Evolutionary conservation across 345 rosid genomes (phyloP).

Genomic region (Acer campestre): DNA sequence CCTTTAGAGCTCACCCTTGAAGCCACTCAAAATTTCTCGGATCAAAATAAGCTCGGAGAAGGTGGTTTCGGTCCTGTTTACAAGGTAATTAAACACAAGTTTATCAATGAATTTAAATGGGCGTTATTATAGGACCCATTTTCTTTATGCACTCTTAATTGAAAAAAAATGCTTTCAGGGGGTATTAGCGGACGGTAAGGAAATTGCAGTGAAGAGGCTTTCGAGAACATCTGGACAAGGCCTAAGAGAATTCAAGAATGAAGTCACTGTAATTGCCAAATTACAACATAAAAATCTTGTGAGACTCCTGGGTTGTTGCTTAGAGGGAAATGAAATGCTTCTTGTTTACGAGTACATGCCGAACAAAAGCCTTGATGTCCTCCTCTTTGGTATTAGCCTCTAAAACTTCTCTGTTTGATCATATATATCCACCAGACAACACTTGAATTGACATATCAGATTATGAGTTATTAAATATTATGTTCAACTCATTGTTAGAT

Average conservation of each 20-base stretch:
- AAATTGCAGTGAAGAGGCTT: neutral
- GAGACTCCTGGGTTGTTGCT: constrained; percentile 17
- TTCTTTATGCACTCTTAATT: neutral
- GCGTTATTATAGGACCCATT: neutral
- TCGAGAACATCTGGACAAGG: constrained; percentile 21
- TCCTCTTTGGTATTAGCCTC: constrained; percentile 19
- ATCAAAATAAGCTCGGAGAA: constrained; percentile 42
- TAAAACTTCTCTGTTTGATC: no score
- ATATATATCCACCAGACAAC: no score
- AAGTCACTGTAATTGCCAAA: constrained; percentile 18
- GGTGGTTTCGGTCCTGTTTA: constrained; percentile 49
- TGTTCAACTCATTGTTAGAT: neutral
- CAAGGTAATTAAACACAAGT: constrained; percentile 24
- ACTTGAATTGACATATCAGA: no score
- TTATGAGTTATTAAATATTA: neutral
- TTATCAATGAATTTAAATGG: neutral
- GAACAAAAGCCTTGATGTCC: constrained; percentile 21
- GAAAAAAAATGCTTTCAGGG: neutral
- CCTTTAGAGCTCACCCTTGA: constrained; percentile 13
- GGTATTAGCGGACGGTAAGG: neutral
- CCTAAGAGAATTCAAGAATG: constrained; percentile 25
- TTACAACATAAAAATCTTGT: constrained; percentile 24
- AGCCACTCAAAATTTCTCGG: constrained; percentile 30
- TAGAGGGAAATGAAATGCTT: constrained; percentile 17
- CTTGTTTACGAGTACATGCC: constrained; percentile 22